phyloP scores from a whole-genome alignment of 2,329 filamentous ascomycete genomes.

The Thielaviopsis ethacetica region DNA sequence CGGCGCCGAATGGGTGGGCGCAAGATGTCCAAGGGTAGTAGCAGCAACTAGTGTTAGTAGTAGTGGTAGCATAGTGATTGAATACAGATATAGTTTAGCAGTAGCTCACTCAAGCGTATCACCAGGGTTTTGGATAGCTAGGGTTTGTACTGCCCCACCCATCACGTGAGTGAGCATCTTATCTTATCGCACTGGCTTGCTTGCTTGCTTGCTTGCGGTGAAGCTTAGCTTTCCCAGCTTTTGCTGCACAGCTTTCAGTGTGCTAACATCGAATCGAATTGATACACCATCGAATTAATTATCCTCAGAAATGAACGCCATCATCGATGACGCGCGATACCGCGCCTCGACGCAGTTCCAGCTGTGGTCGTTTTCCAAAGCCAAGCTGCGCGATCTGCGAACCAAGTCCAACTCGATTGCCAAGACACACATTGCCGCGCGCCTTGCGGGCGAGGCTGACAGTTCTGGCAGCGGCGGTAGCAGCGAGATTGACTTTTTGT shows the following conservation, averaged over 20 bases:
- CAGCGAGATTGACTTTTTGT: slow-evolving; percentile 53
- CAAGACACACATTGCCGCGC: slow-evolving; percentile 38
- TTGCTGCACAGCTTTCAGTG: too few relatives aligned
- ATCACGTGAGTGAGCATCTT: neutral
- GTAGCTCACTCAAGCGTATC: too few relatives aligned
- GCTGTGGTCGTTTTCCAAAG: slow-evolving; percentile 78
- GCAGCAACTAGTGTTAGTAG: too few relatives aligned
- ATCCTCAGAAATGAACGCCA: neutral
- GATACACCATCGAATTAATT: too few relatives aligned
- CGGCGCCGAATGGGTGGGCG: neutral
- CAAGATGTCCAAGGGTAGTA: neutral
- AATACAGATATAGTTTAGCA: too few relatives aligned
- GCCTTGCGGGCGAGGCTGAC: slow-evolving; percentile 20
- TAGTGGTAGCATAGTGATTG: too few relatives aligned
- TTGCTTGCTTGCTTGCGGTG: too few relatives aligned
- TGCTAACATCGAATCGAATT: too few relatives aligned
- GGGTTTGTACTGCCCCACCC: neutral
- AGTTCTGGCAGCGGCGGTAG: neutral
- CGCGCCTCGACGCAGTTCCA: slow-evolving; percentile 78
- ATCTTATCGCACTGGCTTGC: too few relatives aligned
- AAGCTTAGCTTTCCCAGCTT: too few relatives aligned
- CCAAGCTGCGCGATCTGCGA: slow-evolving; percentile 55
- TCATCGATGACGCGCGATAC: slow-evolving; percentile 71
- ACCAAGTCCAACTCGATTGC: slow-evolving; percentile 67
- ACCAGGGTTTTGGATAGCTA: too few relatives aligned